Conservation (phyloP, 2,329 filamentous ascomycete species). For the Penicillium decumbens region DNA sequence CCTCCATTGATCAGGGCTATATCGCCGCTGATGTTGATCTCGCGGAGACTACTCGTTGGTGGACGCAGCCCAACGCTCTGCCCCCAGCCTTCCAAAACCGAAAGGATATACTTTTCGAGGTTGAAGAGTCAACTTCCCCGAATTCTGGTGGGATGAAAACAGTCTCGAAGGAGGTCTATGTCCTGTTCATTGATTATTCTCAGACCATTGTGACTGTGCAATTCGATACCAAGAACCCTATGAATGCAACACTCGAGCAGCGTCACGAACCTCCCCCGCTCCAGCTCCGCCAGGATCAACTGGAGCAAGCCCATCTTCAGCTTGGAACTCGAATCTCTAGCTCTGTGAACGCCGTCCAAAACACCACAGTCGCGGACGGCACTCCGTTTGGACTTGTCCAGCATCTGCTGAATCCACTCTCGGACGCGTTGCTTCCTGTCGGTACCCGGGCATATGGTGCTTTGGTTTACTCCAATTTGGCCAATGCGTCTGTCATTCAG, state of each 20-base stretch:
- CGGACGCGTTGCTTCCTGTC: conserved; percentile 71
- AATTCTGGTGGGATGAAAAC: conserved; percentile 66
- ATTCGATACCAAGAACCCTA: conserved; percentile 70
- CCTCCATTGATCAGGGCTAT: conserved; percentile 71
- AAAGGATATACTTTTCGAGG: conserved; percentile 76
- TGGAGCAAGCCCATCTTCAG: conserved; percentile 76
- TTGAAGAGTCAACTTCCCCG: conserved; percentile 68
- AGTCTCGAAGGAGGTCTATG: conserved; percentile 73
- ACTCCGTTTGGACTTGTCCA: conserved; percentile 71
- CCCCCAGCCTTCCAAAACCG: conserved; percentile 79
- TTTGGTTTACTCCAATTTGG: conserved; percentile 88
- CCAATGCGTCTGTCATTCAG: conserved; percentile 85
- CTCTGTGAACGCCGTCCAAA: conserved; percentile 66
- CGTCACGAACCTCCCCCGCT: conserved; percentile 79
- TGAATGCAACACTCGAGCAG: conserved; percentile 73
- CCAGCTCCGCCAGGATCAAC: conserved; percentile 80
- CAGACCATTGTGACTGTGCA: conserved; percentile 81
- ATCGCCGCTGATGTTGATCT: conserved; percentile 87
- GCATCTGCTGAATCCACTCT: conserved; percentile 69
- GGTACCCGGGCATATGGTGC: conserved; percentile 89
- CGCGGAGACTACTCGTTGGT: conserved; percentile 71
- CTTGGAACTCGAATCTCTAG: conserved; percentile 76
- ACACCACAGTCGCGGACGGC: conserved; percentile 77
- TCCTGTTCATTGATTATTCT: conserved; percentile 95
- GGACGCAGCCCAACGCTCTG: conserved; percentile 72